phyloP scores from a whole-genome alignment of 2,329 filamentous ascomycete species.

The Phaeosphaeria sp. region DNA sequence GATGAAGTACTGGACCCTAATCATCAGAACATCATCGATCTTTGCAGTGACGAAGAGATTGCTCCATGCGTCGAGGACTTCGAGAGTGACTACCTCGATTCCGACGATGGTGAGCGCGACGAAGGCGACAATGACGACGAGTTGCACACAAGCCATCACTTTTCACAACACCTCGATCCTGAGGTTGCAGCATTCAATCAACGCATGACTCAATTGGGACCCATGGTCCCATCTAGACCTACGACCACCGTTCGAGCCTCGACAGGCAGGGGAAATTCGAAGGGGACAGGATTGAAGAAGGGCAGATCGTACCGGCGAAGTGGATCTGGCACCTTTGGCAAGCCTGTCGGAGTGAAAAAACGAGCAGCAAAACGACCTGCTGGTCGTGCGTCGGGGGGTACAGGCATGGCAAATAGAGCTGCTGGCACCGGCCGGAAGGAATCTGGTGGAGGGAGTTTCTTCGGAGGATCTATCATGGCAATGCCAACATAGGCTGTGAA shows the following conservation, averaged over 20 bases:
- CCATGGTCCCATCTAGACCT: constrained; percentile 13
- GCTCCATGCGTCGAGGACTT: constrained; percentile 13
- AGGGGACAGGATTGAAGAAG: constrained; percentile 25
- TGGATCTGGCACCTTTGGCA: constrained; percentile 25
- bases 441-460: constrained; percentile 12
- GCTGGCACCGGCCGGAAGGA: constrained; percentile 16
- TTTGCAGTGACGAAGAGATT: constrained; percentile 45
- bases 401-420: constrained; percentile 12
- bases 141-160: constrained; percentile 37
- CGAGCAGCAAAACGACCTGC: constrained; percentile 16
- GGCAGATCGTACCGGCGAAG: constrained; percentile 19
- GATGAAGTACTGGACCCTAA: constrained; percentile 58
- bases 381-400: constrained; percentile 18
- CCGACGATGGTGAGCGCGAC: constrained; percentile 25
- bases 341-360: constrained; percentile 25
- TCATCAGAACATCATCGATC: constrained; percentile 55
- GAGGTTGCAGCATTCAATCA: constrained; percentile 40
- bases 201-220: constrained; percentile 28
- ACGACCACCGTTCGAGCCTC: constrained; percentile 7
- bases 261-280: constrained; percentile 21
- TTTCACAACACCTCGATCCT: constrained; percentile 31
- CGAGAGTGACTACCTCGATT: constrained; percentile 30
- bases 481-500: constrained; percentile 39
- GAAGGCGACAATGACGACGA: constrained; percentile 27
- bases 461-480: constrained; percentile 23